Evolutionary conservation across 2,329 filamentous ascomycete genomes (phyloP).

Genomic region (Colletotrichum cordylinicola): DNA sequence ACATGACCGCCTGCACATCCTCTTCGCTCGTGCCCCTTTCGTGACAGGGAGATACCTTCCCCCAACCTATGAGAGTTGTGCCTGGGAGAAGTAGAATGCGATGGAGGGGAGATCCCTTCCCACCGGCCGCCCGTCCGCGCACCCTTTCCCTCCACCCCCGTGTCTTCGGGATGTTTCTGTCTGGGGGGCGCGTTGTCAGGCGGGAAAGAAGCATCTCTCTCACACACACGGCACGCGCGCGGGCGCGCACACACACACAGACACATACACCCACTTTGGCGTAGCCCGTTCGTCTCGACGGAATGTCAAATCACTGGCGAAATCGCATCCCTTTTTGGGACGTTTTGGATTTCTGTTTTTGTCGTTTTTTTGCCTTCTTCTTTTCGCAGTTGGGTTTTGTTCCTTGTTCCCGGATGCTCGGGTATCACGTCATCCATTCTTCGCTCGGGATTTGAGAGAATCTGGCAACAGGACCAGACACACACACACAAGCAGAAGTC

Average conservation of each 20-base stretch:
- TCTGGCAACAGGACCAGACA: not conserved
- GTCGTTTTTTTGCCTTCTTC: not conserved
- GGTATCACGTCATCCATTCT: slow-evolving; percentile 9
- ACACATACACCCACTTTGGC: not conserved
- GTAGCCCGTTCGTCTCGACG: slow-evolving; percentile 18
- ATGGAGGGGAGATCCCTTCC: not conserved
- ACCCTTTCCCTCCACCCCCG: not conserved
- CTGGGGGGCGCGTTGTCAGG: not conserved
- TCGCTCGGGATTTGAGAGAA: not conserved
- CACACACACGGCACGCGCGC: not conserved
- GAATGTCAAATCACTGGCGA: slow-evolving; percentile 2
- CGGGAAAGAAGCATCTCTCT: not conserved
- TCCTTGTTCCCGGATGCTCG: slow-evolving; percentile 11
- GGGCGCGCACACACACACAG: not conserved
- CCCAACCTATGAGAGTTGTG: not conserved
- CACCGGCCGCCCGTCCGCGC: not conserved
- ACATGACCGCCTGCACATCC: not conserved
- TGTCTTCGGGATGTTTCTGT: slow-evolving; percentile 16
- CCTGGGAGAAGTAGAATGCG: not conserved
- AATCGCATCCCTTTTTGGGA: not conserved
- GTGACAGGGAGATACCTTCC: not conserved
- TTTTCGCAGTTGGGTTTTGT: not conserved
- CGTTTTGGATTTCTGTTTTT: not conserved
- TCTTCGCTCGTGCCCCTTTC: not conserved
- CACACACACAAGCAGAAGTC: not conserved